Percentiles rank a stretch among this genome's conserved stretches.
Conservation (phyloP, 176 grass and related monocot genomes). For the Oryza glumipatula region DNA sequence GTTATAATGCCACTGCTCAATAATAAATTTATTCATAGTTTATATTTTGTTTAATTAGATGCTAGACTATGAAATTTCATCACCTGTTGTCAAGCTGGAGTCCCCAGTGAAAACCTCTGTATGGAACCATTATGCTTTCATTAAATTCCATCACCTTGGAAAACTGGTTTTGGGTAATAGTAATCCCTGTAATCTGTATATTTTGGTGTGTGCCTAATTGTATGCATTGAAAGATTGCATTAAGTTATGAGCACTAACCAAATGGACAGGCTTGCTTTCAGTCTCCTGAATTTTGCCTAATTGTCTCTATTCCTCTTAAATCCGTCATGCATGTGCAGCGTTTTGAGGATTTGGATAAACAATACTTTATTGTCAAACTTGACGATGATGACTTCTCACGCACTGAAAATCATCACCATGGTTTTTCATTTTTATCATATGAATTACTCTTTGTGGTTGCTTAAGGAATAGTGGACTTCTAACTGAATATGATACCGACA, state of each 20-base stretch:
- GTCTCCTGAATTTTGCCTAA: conserved; percentile 25
- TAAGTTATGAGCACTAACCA: conserved; percentile 3
- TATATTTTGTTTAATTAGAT: too few species aligned
- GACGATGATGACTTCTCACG: conserved; percentile 57
- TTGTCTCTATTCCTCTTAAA: conserved; percentile 1
- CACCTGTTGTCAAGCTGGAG: too few species aligned
- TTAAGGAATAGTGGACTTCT: conserved; percentile 8
- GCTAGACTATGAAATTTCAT: too few species aligned
- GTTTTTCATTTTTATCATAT: conserved; percentile 47
- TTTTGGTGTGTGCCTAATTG: conserved; percentile 1
- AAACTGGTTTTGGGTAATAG: conserved; percentile 63
- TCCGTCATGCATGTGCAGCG: conserved; percentile 50
- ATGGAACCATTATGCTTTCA: too few species aligned
- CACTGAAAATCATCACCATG: conserved; percentile 66
- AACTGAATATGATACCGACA: not conserved
- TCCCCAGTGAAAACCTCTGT: too few species aligned
- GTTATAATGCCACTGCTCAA: too few species aligned
- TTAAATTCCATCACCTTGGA: not conserved
- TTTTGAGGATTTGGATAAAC: conserved; percentile 84
- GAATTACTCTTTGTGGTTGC: conserved; percentile 8
- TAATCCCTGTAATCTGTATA: conserved; percentile 48
- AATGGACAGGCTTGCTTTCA: not conserved
- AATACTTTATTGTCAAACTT: conserved; percentile 75
- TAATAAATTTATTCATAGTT: too few species aligned
- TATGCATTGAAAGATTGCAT: conserved; percentile 2